Evolutionary conservation across 2,329 filamentous ascomycete species (phyloP).

Genomic region (Colletotrichum eleusines): DNA sequence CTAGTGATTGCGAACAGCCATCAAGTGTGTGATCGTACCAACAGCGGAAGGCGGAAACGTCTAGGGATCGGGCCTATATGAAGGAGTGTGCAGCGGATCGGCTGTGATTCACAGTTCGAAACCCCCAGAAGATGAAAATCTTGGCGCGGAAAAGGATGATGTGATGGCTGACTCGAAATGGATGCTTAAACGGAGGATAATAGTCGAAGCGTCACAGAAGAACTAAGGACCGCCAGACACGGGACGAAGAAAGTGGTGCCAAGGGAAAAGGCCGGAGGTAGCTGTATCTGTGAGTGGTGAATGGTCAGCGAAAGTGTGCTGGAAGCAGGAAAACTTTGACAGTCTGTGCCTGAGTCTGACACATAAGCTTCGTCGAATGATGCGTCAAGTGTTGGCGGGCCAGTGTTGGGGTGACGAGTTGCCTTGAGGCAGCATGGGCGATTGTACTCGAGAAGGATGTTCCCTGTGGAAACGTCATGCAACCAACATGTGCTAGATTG

Average conservation of each 20-base stretch:
- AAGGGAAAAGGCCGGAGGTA: conserved; percentile 19
- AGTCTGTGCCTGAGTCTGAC: conserved; percentile 42
- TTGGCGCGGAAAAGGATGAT: conserved; percentile 1
- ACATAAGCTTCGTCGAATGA: conserved; percentile 40
- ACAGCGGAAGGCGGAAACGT: background rate
- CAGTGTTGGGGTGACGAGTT: conserved; percentile 22
- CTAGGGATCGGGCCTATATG: background rate
- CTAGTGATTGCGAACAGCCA: conserved; percentile 38
- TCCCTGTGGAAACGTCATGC: conserved; percentile 29
- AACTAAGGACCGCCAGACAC: conserved; percentile 25
- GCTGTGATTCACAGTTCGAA: background rate
- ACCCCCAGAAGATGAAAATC: conserved; percentile 4
- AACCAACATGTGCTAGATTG: conserved; percentile 16
- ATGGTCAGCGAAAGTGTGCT: conserved; percentile 26
- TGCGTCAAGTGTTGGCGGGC: conserved; percentile 39
- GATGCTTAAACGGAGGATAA: conserved; percentile 16
- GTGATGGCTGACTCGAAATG: conserved; percentile 26
- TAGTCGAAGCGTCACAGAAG: conserved; percentile 24
- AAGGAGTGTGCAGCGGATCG: background rate
- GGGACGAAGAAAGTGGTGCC: conserved; percentile 34
- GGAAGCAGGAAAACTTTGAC: conserved; percentile 36
- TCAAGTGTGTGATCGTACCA: conserved; percentile 22
- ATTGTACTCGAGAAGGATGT: conserved; percentile 6
- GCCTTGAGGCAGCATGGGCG: conserved; percentile 5
- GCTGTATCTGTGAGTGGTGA: conserved; percentile 8